These are phyloP conservation scores for Phialophora expanda DNA, from an alignment of 2,329 filamentous ascomycete genomes.

Conservation along the genomic window DNA sequence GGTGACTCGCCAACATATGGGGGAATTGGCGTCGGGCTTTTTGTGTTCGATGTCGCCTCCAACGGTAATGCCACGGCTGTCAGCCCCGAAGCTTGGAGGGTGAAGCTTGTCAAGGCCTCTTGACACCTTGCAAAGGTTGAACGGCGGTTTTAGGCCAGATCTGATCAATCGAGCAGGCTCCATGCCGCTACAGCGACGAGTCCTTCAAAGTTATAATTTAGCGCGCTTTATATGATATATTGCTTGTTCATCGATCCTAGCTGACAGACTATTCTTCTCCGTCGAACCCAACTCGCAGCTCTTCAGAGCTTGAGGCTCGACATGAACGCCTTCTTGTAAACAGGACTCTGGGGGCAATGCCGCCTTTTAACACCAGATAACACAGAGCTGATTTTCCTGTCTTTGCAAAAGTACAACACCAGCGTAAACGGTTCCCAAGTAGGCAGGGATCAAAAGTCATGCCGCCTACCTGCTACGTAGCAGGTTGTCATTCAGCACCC, in stretches of 20 bases:
- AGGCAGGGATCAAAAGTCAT: background rate
- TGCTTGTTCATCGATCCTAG: background rate
- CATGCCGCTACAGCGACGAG: background rate
- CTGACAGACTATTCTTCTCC: background rate
- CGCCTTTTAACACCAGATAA: background rate
- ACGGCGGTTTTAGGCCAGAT: background rate
- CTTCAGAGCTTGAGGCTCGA: background rate
- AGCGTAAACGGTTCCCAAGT: background rate
- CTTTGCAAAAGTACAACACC: background rate
- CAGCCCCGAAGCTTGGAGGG: conserved; percentile 34
- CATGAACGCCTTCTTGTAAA: background rate
- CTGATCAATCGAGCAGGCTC: background rate
- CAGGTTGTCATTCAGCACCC: background rate
- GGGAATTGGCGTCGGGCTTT: conserved; percentile 35
- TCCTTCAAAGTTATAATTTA: background rate
- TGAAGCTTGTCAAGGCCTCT: conserved; percentile 28
- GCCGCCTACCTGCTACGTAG: background rate
- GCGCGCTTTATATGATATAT: background rate
- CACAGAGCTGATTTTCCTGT: background rate
- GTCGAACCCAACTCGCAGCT: background rate
- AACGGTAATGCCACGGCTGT: conserved; percentile 39
- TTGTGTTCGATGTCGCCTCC: conserved; percentile 42
- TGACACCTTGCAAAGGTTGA: conserved; percentile 5
- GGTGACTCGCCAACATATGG: conserved; percentile 40
- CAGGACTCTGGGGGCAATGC: background rate